phyloP scores from a whole-genome alignment of 148 eudicot genomes.

The Camellia lanceoleosa region DNA sequence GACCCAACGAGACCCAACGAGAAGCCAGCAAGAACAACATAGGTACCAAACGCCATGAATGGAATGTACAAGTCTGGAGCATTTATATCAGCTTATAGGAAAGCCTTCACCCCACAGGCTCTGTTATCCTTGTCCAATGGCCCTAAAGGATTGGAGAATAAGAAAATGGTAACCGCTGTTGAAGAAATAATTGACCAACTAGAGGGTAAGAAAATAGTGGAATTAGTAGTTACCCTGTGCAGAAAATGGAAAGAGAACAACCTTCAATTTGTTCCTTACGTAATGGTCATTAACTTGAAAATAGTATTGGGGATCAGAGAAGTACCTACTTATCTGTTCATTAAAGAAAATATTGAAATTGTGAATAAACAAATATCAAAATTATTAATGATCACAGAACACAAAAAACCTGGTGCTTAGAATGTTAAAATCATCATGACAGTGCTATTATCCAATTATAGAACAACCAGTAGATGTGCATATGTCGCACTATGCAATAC shows the following conservation, averaged over 20 bases:
- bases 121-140: slow-evolving; percentile 97
- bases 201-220: slow-evolving; percentile 5
- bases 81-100: slow-evolving; percentile 91
- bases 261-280: slow-evolving; percentile 94
- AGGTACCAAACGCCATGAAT: slow-evolving; percentile 90
- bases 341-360: slow-evolving; percentile 1
- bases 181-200: not conserved
- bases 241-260: slow-evolving; percentile 88
- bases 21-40: slow-evolving; percentile 81
- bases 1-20: slow-evolving; percentile 71
- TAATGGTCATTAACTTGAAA: slow-evolving; percentile 98
- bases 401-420: too few relatives aligned
- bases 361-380: too few relatives aligned
- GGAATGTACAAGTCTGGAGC: slow-evolving; percentile 96
- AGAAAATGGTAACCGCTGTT: slow-evolving; percentile 4
- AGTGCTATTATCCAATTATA: not conserved
- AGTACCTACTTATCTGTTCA: slow-evolving; percentile 76
- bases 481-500: too few relatives aligned
- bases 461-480: too few relatives aligned
- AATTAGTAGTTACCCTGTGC: slow-evolving; percentile 68
- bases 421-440: not conserved
- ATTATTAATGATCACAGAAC: too few relatives aligned
- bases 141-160: slow-evolving; percentile 38
- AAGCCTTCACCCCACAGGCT: slow-evolving; percentile 94
- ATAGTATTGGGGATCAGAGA: slow-evolving; percentile 94